Base-by-base conservation (phyloP, 163 green algal species). In the Scenedesmus sp. region DNA sequence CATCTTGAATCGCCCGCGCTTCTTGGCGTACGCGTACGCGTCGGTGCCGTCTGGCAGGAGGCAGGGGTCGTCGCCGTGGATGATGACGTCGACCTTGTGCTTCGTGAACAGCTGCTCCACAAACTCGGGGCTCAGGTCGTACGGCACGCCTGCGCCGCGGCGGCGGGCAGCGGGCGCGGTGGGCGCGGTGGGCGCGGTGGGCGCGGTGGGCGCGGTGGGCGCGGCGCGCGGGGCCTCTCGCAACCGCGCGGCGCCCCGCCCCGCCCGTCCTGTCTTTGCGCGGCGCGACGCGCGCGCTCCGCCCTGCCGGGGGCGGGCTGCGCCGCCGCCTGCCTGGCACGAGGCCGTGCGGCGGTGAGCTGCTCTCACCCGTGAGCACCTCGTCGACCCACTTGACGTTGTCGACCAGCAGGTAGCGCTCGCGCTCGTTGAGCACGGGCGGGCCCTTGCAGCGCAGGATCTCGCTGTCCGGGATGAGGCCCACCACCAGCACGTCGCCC, bases 51-150 rank as follows among this genome's bases (percentile, higher is more conserved):
- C 96, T 9, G 96, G 96, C 63, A 99, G 87, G 45, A 99, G 71
- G 89, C 96, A 99, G 58, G 96, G 96, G 87, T 99, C 96, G 85
- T 99, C 96, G 1, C 96, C 96, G 84, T 99, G 96, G 28, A 99
- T 91, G 75, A 99, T 95, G 85, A 98, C 97, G 85, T 99, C 96
- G 60, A 99, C 98, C 28, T 85, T 81, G 86, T 99, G 94, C 86
- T 98, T 96, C 22, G 81, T 92, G 83, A 99, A 98, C 22, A 99
- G 90, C 81, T 96, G 85, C 18, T 96, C 70, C 45, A 98, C 89
- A 81, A 99, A 99, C 62, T 96, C 91, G 9, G 94, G 91, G n/a
- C 84, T 95, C 54, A 99, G 87, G 79, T 97, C 93, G 73, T 98
- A 98, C 10, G 94, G 94, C 57, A 97, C 94, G 33, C 83, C 93